phyloP scores from a whole-genome alignment of 2,329 filamentous ascomycete genomes.

The Rhexocercosporidium sp. region DNA sequence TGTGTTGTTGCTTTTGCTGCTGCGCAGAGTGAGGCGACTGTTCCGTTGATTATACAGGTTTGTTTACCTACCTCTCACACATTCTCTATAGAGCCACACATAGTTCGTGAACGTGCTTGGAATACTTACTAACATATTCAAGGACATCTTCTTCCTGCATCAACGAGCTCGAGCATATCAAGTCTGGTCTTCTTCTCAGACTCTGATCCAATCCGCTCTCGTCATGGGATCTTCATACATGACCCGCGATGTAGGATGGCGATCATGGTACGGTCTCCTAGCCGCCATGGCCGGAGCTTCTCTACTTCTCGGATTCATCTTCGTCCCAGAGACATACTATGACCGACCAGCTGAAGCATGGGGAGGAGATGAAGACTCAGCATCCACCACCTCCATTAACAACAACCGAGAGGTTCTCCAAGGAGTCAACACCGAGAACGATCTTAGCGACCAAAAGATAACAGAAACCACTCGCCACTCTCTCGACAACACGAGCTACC shows the following conservation, averaged over 20 bases:
- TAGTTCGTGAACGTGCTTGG: too few species aligned
- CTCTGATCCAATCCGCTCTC: background rate
- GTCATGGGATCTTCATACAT: background rate
- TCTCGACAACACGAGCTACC: background rate
- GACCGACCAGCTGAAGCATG: background rate
- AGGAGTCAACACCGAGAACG: background rate
- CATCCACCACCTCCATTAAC: background rate
- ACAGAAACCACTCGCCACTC: background rate
- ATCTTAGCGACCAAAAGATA: background rate
- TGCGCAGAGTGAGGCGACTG: background rate
- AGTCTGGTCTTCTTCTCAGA: background rate
- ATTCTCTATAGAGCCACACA: too few species aligned
- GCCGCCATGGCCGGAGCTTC: background rate
- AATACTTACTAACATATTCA: background rate
- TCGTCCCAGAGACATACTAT: slow-evolving; percentile 1
- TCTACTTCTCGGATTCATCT: background rate
- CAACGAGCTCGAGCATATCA: background rate
- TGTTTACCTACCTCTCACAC: too few species aligned
- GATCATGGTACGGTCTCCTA: background rate
- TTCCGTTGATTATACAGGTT: background rate
- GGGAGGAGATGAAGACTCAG: background rate
- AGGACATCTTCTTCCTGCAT: background rate
- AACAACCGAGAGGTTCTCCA: background rate
- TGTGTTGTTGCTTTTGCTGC: background rate
- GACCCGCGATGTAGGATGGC: background rate